Conservation (phyloP, 352 stramenopile genomes). For the Hyaloperonospora brassicae region DNA sequence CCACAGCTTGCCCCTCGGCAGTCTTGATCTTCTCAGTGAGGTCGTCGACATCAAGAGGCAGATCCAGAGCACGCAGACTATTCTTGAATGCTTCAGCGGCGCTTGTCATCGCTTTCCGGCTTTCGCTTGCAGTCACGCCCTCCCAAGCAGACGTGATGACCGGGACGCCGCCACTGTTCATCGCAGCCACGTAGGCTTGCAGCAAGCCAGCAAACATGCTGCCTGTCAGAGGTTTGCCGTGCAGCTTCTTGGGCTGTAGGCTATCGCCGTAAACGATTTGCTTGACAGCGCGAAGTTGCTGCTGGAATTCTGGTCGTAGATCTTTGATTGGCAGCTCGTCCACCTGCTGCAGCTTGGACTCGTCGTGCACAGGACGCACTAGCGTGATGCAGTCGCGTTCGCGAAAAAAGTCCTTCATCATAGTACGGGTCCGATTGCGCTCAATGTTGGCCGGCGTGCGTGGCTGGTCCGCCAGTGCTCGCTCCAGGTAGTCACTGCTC, state of each 20-base stretch:
- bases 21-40: constrained; percentile 49
- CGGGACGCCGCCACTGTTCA: constrained; percentile 83
- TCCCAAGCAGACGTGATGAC: constrained; percentile 86
- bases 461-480: constrained; percentile 59
- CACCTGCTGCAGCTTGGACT: constrained; percentile 68
- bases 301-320: constrained; percentile 69
- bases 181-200: constrained; percentile 77
- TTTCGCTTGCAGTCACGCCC: constrained; percentile 72
- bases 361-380: constrained; percentile 75
- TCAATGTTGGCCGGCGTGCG: constrained; percentile 64
- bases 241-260: constrained; percentile 75
- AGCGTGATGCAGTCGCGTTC: constrained; percentile 75
- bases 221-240: constrained; percentile 70
- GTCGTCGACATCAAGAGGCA: constrained; percentile 67
- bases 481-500: constrained; percentile 75
- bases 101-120: constrained; percentile 57
- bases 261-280: constrained; percentile 61
- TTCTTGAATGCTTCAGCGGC: constrained; percentile 64
- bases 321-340: constrained; percentile 56
- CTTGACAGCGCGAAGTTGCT: constrained; percentile 58
- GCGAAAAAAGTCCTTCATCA: constrained; percentile 84
- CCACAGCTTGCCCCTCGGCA: constrained; percentile 41
- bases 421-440: constrained; percentile 67
- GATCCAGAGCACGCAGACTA: constrained; percentile 41
- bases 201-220: constrained; percentile 80